Conservation (phyloP, 805 yeast species). For the Vanderwaltozyma yarrowii region DNA sequence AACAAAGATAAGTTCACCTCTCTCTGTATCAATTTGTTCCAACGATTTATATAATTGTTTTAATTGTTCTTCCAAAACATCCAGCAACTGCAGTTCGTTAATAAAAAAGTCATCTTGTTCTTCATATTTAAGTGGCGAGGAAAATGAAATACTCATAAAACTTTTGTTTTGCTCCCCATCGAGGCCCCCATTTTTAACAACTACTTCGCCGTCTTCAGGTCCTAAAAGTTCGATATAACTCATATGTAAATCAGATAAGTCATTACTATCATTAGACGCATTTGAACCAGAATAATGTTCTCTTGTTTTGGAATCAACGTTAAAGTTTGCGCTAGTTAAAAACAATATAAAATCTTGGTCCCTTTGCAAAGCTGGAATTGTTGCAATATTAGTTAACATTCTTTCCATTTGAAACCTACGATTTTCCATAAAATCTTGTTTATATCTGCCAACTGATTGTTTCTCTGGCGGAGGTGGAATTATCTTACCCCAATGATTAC, state of each 20-base stretch:
- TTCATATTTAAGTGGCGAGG: conserved; percentile 52
- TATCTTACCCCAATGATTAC: conserved; percentile 77
- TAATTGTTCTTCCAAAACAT: conserved; percentile 61
- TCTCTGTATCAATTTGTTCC: conserved; percentile 61
- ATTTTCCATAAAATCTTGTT: conserved; percentile 79
- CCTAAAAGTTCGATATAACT: conserved; percentile 25
- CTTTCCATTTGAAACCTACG: conserved; percentile 65
- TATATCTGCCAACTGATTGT: conserved; percentile 85
- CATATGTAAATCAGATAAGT: conserved; percentile 26
- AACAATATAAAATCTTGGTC: conserved; percentile 74
- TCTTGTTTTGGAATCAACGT: conserved; percentile 55
- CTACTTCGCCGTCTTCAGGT: conserved; percentile 19
- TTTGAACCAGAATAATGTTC: conserved; percentile 49
- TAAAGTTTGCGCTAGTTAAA: conserved; percentile 60
- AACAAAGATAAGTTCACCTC: conserved; percentile 59
- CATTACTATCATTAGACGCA: conserved; percentile 35
- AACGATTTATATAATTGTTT: conserved; percentile 56
- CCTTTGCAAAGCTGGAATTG: conserved; percentile 41
- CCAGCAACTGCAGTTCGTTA: conserved; percentile 58
- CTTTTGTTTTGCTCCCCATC: conserved; percentile 52
- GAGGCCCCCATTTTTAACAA: conserved; percentile 18
- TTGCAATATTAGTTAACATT: conserved; percentile 66
- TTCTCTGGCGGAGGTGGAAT: conserved; percentile 95
- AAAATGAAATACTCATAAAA: conserved; percentile 53
- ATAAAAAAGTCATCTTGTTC: conserved; percentile 75